A percentile compares a stretch with the other conserved stretches of the same genome.
phyloP scores from a whole-genome alignment of 306 rosid genomes.

The Corylus heterophylla region DNA sequence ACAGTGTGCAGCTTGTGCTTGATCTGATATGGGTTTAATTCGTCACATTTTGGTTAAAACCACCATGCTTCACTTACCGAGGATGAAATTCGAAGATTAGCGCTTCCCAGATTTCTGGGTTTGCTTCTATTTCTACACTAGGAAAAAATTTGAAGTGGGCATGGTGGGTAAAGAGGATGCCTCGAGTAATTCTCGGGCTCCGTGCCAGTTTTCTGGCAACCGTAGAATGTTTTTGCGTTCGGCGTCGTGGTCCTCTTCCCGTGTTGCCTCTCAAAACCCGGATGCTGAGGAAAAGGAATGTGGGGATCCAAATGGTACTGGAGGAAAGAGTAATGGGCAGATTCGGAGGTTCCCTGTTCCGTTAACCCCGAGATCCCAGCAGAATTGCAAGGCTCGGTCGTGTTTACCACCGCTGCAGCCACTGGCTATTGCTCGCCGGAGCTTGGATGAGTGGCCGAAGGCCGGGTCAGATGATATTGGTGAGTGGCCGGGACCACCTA shows the following conservation, averaged over 20 bases:
- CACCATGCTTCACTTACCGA: constrained; percentile 18
- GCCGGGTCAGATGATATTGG: constrained; percentile 95
- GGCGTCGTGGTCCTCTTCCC: constrained; percentile 88
- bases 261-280: constrained; percentile 49
- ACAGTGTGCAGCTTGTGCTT: constrained; percentile 36
- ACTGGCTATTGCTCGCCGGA: constrained; percentile 85
- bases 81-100: constrained; percentile 23
- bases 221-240: constrained; percentile 89
- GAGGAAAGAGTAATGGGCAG: constrained; percentile 38
- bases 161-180: constrained; percentile 88
- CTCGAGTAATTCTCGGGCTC: constrained; percentile 42
- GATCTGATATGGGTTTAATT: constrained; percentile 42
- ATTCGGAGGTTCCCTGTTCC: constrained; percentile 71
- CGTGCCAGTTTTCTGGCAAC: constrained; percentile 49
- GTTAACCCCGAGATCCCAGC: constrained; percentile 91
- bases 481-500: constrained; percentile 96
- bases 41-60: constrained; percentile 28
- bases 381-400: constrained; percentile 78
- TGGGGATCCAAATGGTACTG: constrained; percentile 53
- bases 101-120: constrained; percentile 25
- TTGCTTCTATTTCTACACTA: constrained; percentile 3
- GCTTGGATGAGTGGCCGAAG: constrained; percentile 98
- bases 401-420: constrained; percentile 92
- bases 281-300: constrained; percentile 44
- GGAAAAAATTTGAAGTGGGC: constrained; percentile 35